Conservation (phyloP, 306 rosid genomes). For the barrel medic (Medicago truncatula) region DNA sequence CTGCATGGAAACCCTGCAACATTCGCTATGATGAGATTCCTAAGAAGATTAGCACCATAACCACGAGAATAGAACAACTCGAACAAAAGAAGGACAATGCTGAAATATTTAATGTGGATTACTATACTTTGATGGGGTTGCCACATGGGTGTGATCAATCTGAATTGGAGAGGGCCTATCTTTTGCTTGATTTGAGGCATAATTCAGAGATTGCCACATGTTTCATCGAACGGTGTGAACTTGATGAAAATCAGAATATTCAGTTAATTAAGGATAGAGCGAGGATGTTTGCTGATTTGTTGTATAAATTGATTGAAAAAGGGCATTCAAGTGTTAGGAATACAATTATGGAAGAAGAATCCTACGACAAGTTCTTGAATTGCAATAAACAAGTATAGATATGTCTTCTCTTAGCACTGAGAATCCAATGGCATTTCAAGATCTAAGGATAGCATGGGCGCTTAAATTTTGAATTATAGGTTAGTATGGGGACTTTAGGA, state of each 20-base stretch:
- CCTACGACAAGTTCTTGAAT: constrained; percentile 52
- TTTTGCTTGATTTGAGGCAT: constrained; percentile 70
- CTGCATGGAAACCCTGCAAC: constrained; percentile 75
- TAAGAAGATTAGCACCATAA: constrained; percentile 64
- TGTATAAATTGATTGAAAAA: constrained; percentile 81
- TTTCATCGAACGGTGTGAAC: constrained; percentile 80
- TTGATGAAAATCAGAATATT: constrained; percentile 62
- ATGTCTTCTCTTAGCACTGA: constrained; percentile 36
- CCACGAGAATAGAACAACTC: constrained; percentile 61
- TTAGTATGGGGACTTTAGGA: background rate
- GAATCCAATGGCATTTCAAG: constrained; percentile 59
- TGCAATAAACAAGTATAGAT: constrained; percentile 19
- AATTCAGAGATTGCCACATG: constrained; percentile 74
- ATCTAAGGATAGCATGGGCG: constrained; percentile 75
- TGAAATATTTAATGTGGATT: constrained; percentile 73
- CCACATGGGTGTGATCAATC: constrained; percentile 87
- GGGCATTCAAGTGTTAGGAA: constrained; percentile 67
- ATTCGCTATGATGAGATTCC: constrained; percentile 77
- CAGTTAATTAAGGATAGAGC: constrained; percentile 77
- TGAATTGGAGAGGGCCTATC: constrained; percentile 75
- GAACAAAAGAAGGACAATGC: constrained; percentile 70
- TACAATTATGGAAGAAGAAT: constrained; percentile 66
- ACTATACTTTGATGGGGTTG: constrained; percentile 74
- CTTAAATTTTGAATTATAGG: constrained; percentile 62
- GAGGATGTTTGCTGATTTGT: constrained; percentile 66